Evolutionary conservation across 805 yeast genomes (phyloP), one percentile per base, ranked within the genome.

Genomic region (Cyberlindnera nakhonratchasimensis): DNA sequence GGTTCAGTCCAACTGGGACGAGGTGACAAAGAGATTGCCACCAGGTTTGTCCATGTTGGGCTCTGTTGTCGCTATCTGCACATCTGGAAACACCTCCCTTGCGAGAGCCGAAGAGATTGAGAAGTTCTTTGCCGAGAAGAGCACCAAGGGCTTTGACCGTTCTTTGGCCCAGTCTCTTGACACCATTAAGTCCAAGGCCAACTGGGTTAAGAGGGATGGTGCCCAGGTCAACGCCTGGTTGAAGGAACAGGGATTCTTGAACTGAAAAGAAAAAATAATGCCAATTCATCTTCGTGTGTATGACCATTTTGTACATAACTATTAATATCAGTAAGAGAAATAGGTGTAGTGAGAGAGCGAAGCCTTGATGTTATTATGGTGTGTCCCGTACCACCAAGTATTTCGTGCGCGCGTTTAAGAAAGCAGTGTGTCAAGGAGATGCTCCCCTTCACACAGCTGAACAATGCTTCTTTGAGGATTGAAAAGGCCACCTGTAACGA

Each of bases 21-120:
- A 69, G 34, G 59, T 91, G 46, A 65, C 66, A 53, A 72, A 77
- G 61, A 69, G 74, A 56, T 74, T 88, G 59, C 96, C 97, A 39
- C 87, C 95, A 13, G 83, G 87, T 11, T 73, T 83, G 50, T 73
- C 88, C 19, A 79, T 89, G 86, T 71, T 91, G 54, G 84, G 91
- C 17, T 70, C 82, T 16, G 80, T 93, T 45, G 84, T 91, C 29
- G 69, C 72, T 24, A 49, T 84, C 26, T 66, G 81, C 36, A 74
- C 86, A 29, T 65, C 79, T 19, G 79, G 83, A 1, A 82, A 79
- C 65, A 74, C 88, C 22, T 74, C 76, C 40, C 61, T 64, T 28
- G 75, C 70, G 25, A 78, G 79, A 48, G 71, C 71, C 51, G 67
- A 70, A 18, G 74, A 71, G 43, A 74, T 81, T 44, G 66, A 69